A percentile compares a stretch with the other conserved stretches of the same genome.
phyloP scores from a whole-genome alignment of 805 yeast genomes.

The Candida qinlingensis region DNA sequence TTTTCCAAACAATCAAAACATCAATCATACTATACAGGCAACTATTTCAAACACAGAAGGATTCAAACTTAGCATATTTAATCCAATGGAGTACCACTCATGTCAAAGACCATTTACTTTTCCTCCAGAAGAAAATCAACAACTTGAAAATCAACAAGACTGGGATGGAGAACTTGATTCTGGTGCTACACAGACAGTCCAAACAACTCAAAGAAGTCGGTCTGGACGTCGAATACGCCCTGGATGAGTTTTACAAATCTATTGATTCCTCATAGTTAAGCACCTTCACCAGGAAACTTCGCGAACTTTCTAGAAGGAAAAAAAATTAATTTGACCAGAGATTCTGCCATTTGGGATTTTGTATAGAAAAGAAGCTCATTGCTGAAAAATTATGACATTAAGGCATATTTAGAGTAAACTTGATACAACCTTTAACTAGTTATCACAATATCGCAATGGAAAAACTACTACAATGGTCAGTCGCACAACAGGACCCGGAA shows the following conservation, averaged over 20 bases:
- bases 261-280: conserved; percentile 14
- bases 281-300: neutral
- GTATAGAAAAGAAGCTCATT: neutral
- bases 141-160: conserved; percentile 52
- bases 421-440: too few species aligned
- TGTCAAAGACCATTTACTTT: conserved; percentile 50
- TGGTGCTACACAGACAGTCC: conserved; percentile 52
- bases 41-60: conserved; percentile 38
- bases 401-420: too few species aligned
- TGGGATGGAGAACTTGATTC: conserved; percentile 49
- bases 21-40: conserved; percentile 50
- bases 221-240: conserved; percentile 50
- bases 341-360: neutral
- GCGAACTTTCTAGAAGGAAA: conserved; percentile 4
- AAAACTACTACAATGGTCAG: conserved; percentile 92
- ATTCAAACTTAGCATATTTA: conserved; percentile 4
- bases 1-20: conserved; percentile 54
- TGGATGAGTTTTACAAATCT: conserved; percentile 21
- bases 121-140: conserved; percentile 62
- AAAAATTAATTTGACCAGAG: neutral
- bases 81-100: conserved; percentile 63
- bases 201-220: conserved; percentile 59
- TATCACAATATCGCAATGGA: conserved; percentile 50
- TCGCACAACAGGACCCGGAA: conserved; percentile 65
- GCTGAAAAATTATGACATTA: too few species aligned